Conservation (phyloP, 768 basidiomycete species). For the Galerina sulciceps region DNA sequence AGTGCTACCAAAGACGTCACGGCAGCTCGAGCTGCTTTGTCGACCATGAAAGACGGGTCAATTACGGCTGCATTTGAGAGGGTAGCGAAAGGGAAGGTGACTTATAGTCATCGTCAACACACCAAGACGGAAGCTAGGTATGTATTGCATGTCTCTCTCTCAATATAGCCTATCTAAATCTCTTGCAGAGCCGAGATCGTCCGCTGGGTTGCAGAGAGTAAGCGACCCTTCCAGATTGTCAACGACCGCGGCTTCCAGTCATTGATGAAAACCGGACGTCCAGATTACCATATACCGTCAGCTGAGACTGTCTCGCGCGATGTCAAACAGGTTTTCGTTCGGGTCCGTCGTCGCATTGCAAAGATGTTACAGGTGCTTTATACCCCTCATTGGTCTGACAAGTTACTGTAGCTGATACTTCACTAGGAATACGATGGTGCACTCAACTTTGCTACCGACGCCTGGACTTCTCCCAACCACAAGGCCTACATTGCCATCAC, state of each 20-base stretch:
- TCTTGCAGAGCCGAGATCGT: not conserved
- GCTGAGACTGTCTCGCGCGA: not conserved
- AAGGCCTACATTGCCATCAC: not conserved
- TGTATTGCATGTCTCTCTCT: not conserved
- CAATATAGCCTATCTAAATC: not conserved
- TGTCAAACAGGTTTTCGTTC: not conserved
- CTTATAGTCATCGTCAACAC: conserved; percentile 31
- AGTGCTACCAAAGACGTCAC: not conserved
- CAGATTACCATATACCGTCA: not conserved
- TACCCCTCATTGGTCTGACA: not conserved
- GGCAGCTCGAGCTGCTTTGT: too few species aligned
- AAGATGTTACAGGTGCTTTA: not conserved
- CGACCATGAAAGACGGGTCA: too few species aligned
- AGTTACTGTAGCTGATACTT: not conserved
- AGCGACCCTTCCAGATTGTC: not conserved
- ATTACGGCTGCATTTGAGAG: conserved; percentile 33
- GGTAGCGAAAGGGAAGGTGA: conserved; percentile 30
- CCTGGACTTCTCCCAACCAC: not conserved
- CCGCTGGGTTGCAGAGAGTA: not conserved
- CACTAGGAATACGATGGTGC: not conserved
- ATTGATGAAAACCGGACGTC: not conserved
- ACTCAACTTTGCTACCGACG: not conserved
- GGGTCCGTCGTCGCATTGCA: not conserved
- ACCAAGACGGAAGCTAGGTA: conserved; percentile 26
- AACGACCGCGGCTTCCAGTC: not conserved